phyloP scores from a whole-genome alignment of 169 alveolate species.

The Babesia divergens region DNA sequence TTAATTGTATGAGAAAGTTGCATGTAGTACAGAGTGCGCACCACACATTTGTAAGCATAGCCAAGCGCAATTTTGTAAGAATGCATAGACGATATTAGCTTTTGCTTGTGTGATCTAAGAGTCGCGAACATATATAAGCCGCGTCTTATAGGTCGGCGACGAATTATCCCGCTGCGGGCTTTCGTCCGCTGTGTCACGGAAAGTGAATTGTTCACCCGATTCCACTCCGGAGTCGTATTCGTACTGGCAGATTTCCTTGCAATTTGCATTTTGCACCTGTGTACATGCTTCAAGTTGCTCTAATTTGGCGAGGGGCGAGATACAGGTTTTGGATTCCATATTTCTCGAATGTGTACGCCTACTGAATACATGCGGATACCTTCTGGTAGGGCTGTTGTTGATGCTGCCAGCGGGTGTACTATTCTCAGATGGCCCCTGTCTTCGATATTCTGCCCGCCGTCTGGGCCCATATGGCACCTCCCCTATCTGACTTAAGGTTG shows the following conservation, averaged over 20 bases:
- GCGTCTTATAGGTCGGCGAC: constrained; percentile 7
- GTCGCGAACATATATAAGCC: not conserved
- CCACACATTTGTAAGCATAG: too few relatives aligned
- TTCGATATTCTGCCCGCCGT: too few relatives aligned
- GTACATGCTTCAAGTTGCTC: not conserved
- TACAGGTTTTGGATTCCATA: not conserved
- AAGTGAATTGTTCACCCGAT: constrained; percentile 17
- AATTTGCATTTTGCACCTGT: not conserved
- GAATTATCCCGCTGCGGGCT: not conserved
- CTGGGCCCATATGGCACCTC: too few relatives aligned
- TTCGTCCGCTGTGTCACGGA: constrained; percentile 1
- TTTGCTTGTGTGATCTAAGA: not conserved
- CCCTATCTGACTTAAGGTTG: too few relatives aligned
- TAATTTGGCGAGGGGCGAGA: not conserved
- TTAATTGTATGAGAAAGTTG: too few relatives aligned
- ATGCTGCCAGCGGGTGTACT: not conserved
- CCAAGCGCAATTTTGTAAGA: too few relatives aligned
- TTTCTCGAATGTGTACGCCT: not conserved
- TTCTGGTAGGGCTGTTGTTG: not conserved
- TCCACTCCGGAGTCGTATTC: constrained; percentile 2
- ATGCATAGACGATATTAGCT: too few relatives aligned
- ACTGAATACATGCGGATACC: constrained; percentile 8
- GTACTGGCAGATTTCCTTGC: not conserved
- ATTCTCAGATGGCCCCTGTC: too few relatives aligned
- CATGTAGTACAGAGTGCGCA: too few relatives aligned